phyloP scores from a whole-genome alignment of 441 rosid species.

The Pelargonium myrrhifolium region DNA sequence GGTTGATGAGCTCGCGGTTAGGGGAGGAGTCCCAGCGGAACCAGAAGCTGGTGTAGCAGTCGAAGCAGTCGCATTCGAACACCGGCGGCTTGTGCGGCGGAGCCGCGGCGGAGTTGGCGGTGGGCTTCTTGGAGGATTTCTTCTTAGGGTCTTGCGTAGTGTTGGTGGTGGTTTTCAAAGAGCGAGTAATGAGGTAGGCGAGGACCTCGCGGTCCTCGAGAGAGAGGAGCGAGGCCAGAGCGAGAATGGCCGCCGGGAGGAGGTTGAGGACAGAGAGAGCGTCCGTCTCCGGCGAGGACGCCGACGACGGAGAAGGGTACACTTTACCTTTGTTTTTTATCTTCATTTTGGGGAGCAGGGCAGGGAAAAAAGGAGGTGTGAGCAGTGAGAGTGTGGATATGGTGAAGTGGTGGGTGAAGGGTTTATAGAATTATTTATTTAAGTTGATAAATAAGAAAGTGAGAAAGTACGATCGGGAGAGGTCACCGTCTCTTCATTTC shows the following conservation, averaged over 20 bases:
- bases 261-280: constrained; percentile 44
- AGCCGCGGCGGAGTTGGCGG: not conserved
- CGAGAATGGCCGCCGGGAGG: constrained; percentile 60
- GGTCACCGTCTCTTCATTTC: constrained; percentile 18
- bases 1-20: constrained; percentile 66
- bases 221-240: constrained; percentile 57
- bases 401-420: not conserved
- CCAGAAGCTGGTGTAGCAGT: constrained; percentile 81
- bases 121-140: constrained; percentile 27
- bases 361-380: not conserved
- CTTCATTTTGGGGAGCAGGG: constrained; percentile 35
- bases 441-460: constrained; percentile 8
- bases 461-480: not conserved
- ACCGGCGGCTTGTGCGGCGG: constrained; percentile 25
- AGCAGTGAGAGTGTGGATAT: not conserved
- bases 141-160: constrained; percentile 25
- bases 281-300: constrained; percentile 23
- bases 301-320: constrained; percentile 47
- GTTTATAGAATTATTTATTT: not conserved
- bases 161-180: constrained; percentile 37
- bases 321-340: constrained; percentile 83
- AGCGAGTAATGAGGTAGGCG: constrained; percentile 68
- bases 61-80: constrained; percentile 71
- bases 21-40: constrained; percentile 73
- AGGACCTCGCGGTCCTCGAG: constrained; percentile 67